Evolutionary conservation across 1,139 yeast species (phyloP), one percentile per base, ranked within the genome.

Genomic region (Candida labiduridarum): DNA sequence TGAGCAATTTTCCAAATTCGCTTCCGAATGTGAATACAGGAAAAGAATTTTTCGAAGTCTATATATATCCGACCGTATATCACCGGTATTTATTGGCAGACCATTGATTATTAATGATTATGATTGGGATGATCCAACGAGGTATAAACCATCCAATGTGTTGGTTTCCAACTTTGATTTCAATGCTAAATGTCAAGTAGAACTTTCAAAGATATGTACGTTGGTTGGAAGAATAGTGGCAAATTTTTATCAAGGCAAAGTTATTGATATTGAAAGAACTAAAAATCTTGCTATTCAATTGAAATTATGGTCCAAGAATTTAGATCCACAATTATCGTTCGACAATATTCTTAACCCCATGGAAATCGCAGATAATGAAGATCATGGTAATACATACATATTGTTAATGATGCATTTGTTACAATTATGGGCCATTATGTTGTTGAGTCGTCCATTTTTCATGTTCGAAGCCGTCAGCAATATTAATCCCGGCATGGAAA

Each of bases 361-460:
- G 11, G 56, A 50, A 14, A 48, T 50, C n/a, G 49, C 55, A 4
- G 44, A 55, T 39, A 53, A 61, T 48, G 57, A 56, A 22, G 42
- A 45, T 41, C 47, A 49, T 18, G 51, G 52, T n/a, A 62, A 64
- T 43, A 63, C 65, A 40, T 64, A 56, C 41, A 57, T 63, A 31
- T 56, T 69, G 3, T 59, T 74, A 30, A 59, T 69, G 16, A 59
- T 72, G 4, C 79, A 78, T 59, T 61, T 76, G 22, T 63, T 69
- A 9, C 74, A 76, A 50, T 60, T 78, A 34, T 68, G 69, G 58
- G 74, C 77, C 1, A 69, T 77, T 19, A 67, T 77, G 54, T 59
- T 78, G 27, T 61, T 79, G 18, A 66, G 79, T 33, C 65, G 81
- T 19, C 82, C 83, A 10, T 76, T 78, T 52, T 74, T 76, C 59